A percentile compares a stretch with the other conserved stretches of the same genome.
Conservation (phyloP, 2,329 filamentous ascomycete genomes). For the Aspergillus ochraceoroseus region DNA sequence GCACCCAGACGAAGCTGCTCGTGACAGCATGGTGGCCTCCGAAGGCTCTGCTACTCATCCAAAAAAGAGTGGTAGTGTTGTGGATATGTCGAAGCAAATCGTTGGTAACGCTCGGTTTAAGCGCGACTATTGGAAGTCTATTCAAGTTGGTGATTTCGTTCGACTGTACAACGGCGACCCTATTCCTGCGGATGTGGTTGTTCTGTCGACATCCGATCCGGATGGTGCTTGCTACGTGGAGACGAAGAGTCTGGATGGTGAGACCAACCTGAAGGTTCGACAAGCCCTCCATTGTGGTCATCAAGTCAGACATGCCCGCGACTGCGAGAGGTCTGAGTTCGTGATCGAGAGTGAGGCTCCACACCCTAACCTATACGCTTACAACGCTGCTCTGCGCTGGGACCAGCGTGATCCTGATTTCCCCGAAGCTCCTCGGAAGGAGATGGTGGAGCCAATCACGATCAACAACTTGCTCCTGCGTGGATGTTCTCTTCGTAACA, state of each 20-base stretch:
- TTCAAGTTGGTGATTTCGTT: slow-evolving; percentile 93
- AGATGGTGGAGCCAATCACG: slow-evolving; percentile 86
- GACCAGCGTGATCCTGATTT: slow-evolving; percentile 64
- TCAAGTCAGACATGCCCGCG: slow-evolving; percentile 76
- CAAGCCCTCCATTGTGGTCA: slow-evolving; percentile 83
- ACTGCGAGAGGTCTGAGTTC: slow-evolving; percentile 88
- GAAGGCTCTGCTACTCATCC: slow-evolving; percentile 22
- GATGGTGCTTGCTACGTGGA: slow-evolving; percentile 97
- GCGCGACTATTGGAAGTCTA: slow-evolving; percentile 88
- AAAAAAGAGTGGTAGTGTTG: slow-evolving; percentile 59
- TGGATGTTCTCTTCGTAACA: slow-evolving; percentile 90
- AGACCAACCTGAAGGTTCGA: slow-evolving; percentile 94
- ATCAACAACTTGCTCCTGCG: slow-evolving; percentile 94
- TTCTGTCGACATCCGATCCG: slow-evolving; percentile 85
- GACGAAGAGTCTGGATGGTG: slow-evolving; percentile 95
- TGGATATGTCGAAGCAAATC: slow-evolving; percentile 64
- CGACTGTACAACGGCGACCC: slow-evolving; percentile 95
- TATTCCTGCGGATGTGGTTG: slow-evolving; percentile 86
- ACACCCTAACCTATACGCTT: slow-evolving; percentile 91
- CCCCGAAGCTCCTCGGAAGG: slow-evolving; percentile 57
- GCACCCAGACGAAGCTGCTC: slow-evolving; percentile 31
- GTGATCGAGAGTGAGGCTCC: slow-evolving; percentile 83
- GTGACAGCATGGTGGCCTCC: slow-evolving; percentile 25
- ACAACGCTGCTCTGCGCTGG: slow-evolving; percentile 87
- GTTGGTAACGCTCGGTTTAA: slow-evolving; percentile 78